phyloP scores from a whole-genome alignment of 129 eudicot genomes.

The Glebionis coronaria region DNA sequence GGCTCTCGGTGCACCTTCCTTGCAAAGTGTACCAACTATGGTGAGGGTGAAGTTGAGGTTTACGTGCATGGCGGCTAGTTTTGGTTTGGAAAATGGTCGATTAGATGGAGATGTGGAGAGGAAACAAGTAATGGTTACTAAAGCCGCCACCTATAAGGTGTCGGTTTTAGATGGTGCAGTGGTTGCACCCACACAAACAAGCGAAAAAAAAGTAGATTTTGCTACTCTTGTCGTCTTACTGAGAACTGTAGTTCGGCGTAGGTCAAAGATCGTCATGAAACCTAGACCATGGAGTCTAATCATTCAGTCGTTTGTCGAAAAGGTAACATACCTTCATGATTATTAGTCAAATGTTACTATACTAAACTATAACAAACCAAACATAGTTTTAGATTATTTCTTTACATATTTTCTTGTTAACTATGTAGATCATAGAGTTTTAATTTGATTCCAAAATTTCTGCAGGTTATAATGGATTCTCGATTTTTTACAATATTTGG shows the following conservation, averaged over 20 bases:
- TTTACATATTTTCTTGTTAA: neutral
- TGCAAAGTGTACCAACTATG: neutral
- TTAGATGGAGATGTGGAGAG: conserved; percentile 24
- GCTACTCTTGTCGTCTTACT: conserved; percentile 20
- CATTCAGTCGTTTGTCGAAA: conserved; percentile 50
- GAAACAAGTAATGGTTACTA: conserved; percentile 17
- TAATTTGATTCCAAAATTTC: neutral
- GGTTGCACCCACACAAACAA: conserved; percentile 28
- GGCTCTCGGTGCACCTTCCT: neutral
- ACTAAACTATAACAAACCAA: neutral
- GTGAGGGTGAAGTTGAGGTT: conserved; percentile 12
- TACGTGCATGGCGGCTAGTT: conserved; percentile 28
- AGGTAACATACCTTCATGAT: conserved; percentile 32
- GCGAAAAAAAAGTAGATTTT: conserved; percentile 30
- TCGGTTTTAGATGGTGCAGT: conserved; percentile 7
- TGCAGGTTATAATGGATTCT: conserved; percentile 61
- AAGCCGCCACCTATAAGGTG: conserved; percentile 20
- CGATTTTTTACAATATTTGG: conserved; percentile 72
- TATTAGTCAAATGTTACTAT: neutral
- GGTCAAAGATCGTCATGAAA: conserved; percentile 24
- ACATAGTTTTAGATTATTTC: neutral
- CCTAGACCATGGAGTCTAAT: conserved; percentile 42
- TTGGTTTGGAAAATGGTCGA: conserved; percentile 23
- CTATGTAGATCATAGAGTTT: neutral
- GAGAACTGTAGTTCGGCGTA: conserved; percentile 3